Base-by-base conservation (phyloP, 305 asterid species). In the Lippia alba region DNA sequence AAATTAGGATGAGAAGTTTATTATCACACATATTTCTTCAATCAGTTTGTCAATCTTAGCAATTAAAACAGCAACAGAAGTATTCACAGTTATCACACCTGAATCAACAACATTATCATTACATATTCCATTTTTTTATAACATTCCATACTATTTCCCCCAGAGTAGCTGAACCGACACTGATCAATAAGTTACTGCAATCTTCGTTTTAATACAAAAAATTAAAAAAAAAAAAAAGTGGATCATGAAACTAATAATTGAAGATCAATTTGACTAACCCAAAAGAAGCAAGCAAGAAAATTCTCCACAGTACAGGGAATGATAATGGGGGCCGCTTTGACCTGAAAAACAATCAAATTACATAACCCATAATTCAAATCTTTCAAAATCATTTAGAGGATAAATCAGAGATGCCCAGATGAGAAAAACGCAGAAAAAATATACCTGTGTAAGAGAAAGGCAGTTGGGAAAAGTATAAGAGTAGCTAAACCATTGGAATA, bases 401-500 rank as follows among this genome's bases (percentile, higher is more conserved):
- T 10, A 45, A 45, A 12, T 4, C 16, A 51, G 56, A 51, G 56
- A 51, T 15, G 10, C 56, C 56, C 39, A 65, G 16, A 14, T 12
- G 12, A n/a, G 49, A 20, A 12, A 53, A 7, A 17, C 7, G 1
- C 55, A 6, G 11, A 10, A 46, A 4, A 46, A 40, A 1, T 34
- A 32, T 7, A 79, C 82, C 80, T 60, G 32, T 70, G 69, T 20
- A 62, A 56, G 63, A 82, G 34, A 30, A 76, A 64, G 53, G 77
- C 73, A 41, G 73, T 57, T 2, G 80, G 84, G 1, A 71, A 46
- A n/a, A 82, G 78, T 51, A 76, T 12, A 24, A 76, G 72, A 56
- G 79, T 66, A 12, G 82, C 80, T 4, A 82, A 62, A 32, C 70
- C 80, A 56, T 82, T 79, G 4, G 80, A 72, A 69, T 82, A 82